phyloP scores from a whole-genome alignment of 805 yeast genomes.

The Blastobotrys parvus region DNA sequence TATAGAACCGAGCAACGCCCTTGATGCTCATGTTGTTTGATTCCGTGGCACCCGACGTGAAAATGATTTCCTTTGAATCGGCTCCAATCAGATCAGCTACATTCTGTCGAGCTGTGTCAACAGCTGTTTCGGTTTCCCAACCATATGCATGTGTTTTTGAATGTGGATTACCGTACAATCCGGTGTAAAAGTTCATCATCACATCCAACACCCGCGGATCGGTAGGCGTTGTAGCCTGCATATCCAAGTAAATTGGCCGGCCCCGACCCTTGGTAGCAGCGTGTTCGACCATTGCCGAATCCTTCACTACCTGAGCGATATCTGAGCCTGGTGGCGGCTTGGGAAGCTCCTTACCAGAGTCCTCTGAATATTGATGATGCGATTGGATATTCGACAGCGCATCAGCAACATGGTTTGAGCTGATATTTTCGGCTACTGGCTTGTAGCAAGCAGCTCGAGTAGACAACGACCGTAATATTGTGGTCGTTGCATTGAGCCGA shows the following conservation, averaged over 20 bases:
- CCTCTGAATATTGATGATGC: neutral
- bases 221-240: conserved; percentile 97
- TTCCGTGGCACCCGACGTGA: conserved; percentile 98
- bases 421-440: neutral
- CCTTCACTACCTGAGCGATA: conserved; percentile 16
- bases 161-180: conserved; percentile 96
- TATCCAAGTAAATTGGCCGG: conserved; percentile 91
- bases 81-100: conserved; percentile 83
- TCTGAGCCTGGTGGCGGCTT: conserved; percentile 18
- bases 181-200: conserved; percentile 46
- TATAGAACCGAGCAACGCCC: conserved; percentile 92
- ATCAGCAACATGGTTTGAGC: conserved; percentile 12
- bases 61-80: conserved; percentile 92
- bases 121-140: conserved; percentile 95
- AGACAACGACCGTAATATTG: neutral
- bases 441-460: neutral
- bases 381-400: conserved; percentile 14
- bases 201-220: conserved; percentile 81
- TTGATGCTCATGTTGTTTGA: conserved; percentile 90
- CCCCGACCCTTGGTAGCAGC: conserved; percentile 11
- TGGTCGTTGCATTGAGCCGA: no score
- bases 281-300: conserved; percentile 9
- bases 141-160: conserved; percentile 96
- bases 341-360: conserved; percentile 11
- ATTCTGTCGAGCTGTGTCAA: conserved; percentile 76